These are phyloP conservation scores for Cucumis sativus DNA, from an alignment of 306 rosid genomes.

Conservation along the genomic window DNA sequence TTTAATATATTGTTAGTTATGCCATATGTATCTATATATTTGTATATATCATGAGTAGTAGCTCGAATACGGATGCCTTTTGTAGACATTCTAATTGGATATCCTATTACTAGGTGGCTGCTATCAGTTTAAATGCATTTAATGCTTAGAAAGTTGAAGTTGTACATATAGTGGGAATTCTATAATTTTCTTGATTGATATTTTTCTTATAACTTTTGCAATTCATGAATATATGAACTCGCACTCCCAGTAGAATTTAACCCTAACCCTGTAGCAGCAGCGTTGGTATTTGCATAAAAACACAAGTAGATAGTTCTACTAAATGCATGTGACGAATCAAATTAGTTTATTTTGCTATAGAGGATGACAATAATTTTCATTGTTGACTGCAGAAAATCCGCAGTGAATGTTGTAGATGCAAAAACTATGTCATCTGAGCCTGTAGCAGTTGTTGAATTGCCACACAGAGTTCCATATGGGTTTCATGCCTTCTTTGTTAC, in stretches of 20 bases:
- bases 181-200: neutral
- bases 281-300: neutral
- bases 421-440: slow-evolving; percentile 86
- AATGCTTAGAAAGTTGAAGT: neutral
- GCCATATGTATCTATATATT: neutral
- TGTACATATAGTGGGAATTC: neutral
- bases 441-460: slow-evolving; percentile 76
- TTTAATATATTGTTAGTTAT: neutral
- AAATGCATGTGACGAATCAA: neutral
- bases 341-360: no score
- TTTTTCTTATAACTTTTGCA: neutral
- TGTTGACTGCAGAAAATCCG: slow-evolving; percentile 48
- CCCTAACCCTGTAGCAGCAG: neutral
- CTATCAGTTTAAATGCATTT: neutral
- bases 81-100: neutral
- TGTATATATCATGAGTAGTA: neutral
- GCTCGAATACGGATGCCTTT: neutral
- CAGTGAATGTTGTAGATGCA: slow-evolving; percentile 61
- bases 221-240: neutral
- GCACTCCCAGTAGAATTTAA: neutral
- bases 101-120: neutral
- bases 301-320: neutral
- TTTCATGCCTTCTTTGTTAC: slow-evolving; percentile 88
- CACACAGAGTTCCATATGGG: slow-evolving; percentile 78
- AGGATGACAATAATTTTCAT: neutral